phyloP scores from a whole-genome alignment of 352 stramenopile species.

The Phytophthora sansomeana region DNA sequence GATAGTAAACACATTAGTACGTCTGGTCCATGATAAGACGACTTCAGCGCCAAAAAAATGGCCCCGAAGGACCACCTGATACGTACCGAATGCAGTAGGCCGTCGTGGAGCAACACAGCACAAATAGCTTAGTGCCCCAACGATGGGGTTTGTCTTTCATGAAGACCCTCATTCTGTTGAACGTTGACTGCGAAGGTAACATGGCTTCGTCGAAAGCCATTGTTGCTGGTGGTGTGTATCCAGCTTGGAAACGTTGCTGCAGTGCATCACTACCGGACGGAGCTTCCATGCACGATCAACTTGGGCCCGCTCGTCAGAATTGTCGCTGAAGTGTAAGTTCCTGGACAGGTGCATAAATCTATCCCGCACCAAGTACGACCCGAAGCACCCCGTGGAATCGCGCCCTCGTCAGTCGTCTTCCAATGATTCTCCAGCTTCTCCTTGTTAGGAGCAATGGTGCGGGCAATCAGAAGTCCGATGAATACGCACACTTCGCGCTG shows the following conservation, averaged over 20 bases:
- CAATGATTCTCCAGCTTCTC: conserved; percentile 14
- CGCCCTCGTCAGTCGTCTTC: conserved; percentile 11
- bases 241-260: neutral
- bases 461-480: conserved; percentile 7
- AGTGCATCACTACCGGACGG: neutral
- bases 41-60: conserved; percentile 11
- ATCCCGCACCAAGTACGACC: conserved; percentile 13
- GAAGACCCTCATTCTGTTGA: neutral
- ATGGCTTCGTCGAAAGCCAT: conserved; percentile 10
- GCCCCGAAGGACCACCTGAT: neutral
- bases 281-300: conserved; percentile 17
- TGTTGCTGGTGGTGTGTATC: conserved; percentile 2
- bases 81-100: conserved; percentile 6
- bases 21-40: conserved; percentile 4
- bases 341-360: conserved; percentile 16
- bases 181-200: neutral
- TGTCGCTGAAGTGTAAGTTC: conserved; percentile 24
- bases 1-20: neutral
- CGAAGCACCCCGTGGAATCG: conserved; percentile 25
- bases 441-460: conserved; percentile 17
- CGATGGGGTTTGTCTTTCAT: neutral
- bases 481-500: conserved; percentile 12
- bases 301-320: neutral
- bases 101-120: neutral
- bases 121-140: neutral